A percentile compares a stretch with the other conserved stretches of the same genome.
Evolutionary conservation across 345 rosid genomes (phyloP).

Genomic region (Hirschfeldia incana): DNA sequence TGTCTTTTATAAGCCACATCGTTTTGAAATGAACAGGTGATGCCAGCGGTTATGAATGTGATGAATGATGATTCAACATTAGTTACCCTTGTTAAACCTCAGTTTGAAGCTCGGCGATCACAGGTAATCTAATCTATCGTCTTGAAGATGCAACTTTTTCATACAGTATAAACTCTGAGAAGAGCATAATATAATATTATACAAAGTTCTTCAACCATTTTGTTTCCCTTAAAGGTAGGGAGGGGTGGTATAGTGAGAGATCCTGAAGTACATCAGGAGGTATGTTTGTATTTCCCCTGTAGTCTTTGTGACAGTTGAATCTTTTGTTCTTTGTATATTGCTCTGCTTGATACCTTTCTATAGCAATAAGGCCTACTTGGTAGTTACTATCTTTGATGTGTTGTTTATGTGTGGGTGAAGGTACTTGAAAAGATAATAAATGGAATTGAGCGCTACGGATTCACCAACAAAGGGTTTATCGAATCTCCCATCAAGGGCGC

Average conservation of each 20-base stretch:
- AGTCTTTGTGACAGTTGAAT: slow-evolving; percentile 6
- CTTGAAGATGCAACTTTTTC: too few species aligned
- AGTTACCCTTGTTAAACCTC: slow-evolving; percentile 87
- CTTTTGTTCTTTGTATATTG: not conserved
- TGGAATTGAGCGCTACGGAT: slow-evolving; percentile 76
- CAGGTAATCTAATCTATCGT: slow-evolving; percentile 47
- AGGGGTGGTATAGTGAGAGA: slow-evolving; percentile 95
- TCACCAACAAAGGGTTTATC: slow-evolving; percentile 69
- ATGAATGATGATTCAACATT: slow-evolving; percentile 80
- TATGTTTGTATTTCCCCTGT: slow-evolving; percentile 29
- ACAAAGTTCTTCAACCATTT: not conserved
- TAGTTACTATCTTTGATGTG: not conserved
- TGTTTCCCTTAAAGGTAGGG: slow-evolving; percentile 59
- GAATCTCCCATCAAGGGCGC: slow-evolving; percentile 95
- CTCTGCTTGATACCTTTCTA: not conserved
- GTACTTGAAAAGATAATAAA: slow-evolving; percentile 76
- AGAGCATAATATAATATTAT: not conserved
- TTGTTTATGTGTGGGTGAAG: slow-evolving; percentile 43
- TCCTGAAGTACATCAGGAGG: slow-evolving; percentile 89
- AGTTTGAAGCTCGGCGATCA: slow-evolving; percentile 87
- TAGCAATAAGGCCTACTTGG: not conserved
- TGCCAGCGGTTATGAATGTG: slow-evolving; percentile 83
- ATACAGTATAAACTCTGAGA: not conserved
- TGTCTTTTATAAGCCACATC: not conserved
- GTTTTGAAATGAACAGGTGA: slow-evolving; percentile 53